phyloP scores from a whole-genome alignment of 495 filamentous ascomycete genomes.

The Daldinia concentrica region DNA sequence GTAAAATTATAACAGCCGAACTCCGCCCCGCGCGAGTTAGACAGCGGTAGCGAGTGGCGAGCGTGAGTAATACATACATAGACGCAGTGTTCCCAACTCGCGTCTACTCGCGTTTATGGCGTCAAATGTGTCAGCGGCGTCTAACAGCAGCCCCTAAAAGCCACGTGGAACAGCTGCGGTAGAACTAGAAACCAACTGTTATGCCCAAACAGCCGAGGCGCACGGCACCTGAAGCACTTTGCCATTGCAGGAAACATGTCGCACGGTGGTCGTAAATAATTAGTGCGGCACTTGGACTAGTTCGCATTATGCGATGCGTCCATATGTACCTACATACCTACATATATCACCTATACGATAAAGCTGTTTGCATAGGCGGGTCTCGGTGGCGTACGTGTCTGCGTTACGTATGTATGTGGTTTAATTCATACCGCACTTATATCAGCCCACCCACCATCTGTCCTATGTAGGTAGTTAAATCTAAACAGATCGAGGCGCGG shows the following conservation, averaged over 20 bases:
- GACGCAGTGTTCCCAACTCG: constrained; percentile 16
- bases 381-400: constrained; percentile 10
- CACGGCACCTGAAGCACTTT: constrained; percentile 1
- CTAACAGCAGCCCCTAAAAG: constrained; percentile 8
- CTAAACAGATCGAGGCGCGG: background rate
- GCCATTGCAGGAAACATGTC: constrained; percentile 31
- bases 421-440: background rate
- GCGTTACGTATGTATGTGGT: constrained; percentile 36
- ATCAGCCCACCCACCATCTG: constrained; percentile 1
- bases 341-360: background rate
- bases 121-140: constrained; percentile 20
- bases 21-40: background rate
- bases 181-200: constrained; percentile 20
- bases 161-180: constrained; percentile 37
- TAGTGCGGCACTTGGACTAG: background rate
- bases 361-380: constrained; percentile 2
- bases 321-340: background rate
- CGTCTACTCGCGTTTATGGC: constrained; percentile 31
- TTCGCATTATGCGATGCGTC: background rate
- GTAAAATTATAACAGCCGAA: background rate
- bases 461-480: background rate
- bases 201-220: constrained; percentile 8
- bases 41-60: constrained; percentile 1
- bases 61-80: background rate
- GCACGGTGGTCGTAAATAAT: constrained; percentile 7